These are phyloP conservation scores for Didymella lethalis DNA, from an alignment of 2,329 filamentous ascomycete species.

Conservation along the genomic window DNA sequence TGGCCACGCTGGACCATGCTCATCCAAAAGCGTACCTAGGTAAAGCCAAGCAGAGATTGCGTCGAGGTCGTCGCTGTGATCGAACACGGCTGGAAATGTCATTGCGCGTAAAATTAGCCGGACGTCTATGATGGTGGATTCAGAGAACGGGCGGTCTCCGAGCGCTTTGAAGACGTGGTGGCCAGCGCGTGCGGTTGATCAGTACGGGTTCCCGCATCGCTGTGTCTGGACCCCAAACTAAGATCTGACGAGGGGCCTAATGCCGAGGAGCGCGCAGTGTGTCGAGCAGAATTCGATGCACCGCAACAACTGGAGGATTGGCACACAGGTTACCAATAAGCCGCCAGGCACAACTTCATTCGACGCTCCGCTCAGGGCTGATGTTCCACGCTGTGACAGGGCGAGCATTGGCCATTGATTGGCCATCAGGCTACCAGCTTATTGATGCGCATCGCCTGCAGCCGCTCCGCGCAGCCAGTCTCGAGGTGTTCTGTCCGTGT, in stretches of 20 bases:
- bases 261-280: conserved; percentile 9
- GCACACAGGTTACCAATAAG: neutral
- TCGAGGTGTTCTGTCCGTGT: neutral
- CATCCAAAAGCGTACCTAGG: neutral
- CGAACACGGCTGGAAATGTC: conserved; percentile 2
- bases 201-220: conserved; percentile 20
- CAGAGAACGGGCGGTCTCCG: conserved; percentile 12
- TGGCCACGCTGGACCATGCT: neutral
- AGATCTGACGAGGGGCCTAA: conserved; percentile 13
- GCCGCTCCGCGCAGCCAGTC: neutral
- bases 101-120: conserved; percentile 10
- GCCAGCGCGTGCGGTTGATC: conserved; percentile 13
- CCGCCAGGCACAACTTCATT: neutral
- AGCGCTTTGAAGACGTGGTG: conserved; percentile 17
- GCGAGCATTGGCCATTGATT: conserved; percentile 3
- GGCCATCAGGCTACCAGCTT: neutral
- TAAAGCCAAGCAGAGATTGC: neutral
- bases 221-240: conserved; percentile 21
- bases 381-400: neutral
- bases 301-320: conserved; percentile 1
- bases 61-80: neutral
- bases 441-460: conserved; percentile 1
- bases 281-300: neutral
- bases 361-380: conserved; percentile 10
- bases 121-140: conserved; percentile 7